Base-by-base conservation (phyloP, 2,329 filamentous ascomycete species). In the Talaromyces sp. region DNA sequence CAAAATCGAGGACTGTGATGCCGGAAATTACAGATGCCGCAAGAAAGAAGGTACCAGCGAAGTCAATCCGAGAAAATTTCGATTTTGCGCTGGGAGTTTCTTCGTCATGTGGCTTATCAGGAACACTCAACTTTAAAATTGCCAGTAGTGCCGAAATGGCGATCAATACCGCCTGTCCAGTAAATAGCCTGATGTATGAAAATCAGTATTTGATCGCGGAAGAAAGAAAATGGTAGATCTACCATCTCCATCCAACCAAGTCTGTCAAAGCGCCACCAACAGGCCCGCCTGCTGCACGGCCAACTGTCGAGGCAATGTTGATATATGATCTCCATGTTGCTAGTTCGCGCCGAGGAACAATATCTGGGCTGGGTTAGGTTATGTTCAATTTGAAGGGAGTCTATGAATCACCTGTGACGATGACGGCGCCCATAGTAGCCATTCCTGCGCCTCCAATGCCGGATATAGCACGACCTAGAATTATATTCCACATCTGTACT, bases 231-330 rank as follows among this genome's bases (percentile, higher is more conserved):
- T 17, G 50, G 17, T 19, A 1, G 31, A 38, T 19, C 10, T 53
- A 84, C 85, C 85, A 87, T 70, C 87, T 75, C 87, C 86, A 89
- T 17, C 86, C 86, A 12, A 88, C 78, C 0, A 80, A 79, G 63
- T 88, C 84, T 1, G 85, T 82, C 1, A 88, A 70, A 66, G 79
- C 83, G 2, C 86, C 87, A 1, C 86, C 87, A 0, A 87, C 59
- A 0, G 82, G 80, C 1, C 82, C 82, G 32, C 83, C 83, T 24
- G 80, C 70, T 60, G 77, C 79, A 11, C 80, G 72, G 11, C 81
- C 81, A 0, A 78, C 75, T 0, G 81, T 83, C 63, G 77, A 75
- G 17, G 78, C 70, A 14, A 83, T 72, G 58, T 83, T 83, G 50
- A 83, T 75, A 67, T 83, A 83, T 29, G 79, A 76, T 51, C 81